These are phyloP conservation scores for Dictyophora rubrovolvata DNA, from an alignment of 768 basidiomycete genomes.

Conservation along the genomic window DNA sequence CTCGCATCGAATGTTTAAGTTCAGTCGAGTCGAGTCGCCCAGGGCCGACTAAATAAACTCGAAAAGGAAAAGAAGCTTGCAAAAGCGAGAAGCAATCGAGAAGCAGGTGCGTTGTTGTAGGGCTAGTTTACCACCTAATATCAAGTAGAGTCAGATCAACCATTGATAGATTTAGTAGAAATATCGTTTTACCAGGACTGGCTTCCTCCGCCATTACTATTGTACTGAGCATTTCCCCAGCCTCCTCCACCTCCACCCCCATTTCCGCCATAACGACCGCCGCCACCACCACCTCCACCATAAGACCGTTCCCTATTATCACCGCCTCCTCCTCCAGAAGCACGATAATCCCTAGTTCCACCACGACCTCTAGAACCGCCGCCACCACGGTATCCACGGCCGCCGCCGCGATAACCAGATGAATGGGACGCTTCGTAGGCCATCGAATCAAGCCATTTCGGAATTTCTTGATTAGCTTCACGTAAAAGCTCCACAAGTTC, in stretches of 20 bases:
- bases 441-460: constrained; percentile 81
- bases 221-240: constrained; percentile 6
- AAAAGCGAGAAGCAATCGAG: neutral
- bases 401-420: constrained; percentile 33
- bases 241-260: constrained; percentile 14
- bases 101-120: neutral
- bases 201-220: constrained; percentile 15
- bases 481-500: constrained; percentile 88
- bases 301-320: constrained; percentile 22
- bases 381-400: constrained; percentile 42
- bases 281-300: constrained; percentile 27
- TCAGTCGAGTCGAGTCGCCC: neutral
- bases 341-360: constrained; percentile 32
- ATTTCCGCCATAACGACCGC: constrained; percentile 20
- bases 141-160: neutral
- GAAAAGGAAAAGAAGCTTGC: neutral
- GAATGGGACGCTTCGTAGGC: constrained; percentile 74
- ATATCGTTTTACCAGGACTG: constrained; percentile 3
- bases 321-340: constrained; percentile 20
- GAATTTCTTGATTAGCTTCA: constrained; percentile 95
- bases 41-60: neutral
- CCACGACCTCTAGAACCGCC: constrained; percentile 45
- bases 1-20: neutral
- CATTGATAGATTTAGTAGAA: neutral
- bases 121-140: constrained; percentile 37